Evolutionary conservation across 2,329 filamentous ascomycete species (phyloP).

Genomic region (Verticillium nubilum): DNA sequence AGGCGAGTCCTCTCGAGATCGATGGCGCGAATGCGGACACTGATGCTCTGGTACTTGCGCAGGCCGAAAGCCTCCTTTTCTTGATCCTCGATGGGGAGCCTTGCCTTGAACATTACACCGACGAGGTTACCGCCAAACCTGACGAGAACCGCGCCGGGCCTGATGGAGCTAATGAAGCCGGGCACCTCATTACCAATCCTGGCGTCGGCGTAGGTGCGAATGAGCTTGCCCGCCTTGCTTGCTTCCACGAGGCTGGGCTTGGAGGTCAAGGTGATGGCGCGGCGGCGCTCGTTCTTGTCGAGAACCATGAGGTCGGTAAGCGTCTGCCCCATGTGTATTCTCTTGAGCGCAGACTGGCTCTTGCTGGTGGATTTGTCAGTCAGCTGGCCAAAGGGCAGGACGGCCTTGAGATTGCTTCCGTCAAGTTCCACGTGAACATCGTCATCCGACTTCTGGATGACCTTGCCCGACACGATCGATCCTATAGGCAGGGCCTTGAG

Average conservation of each 20-base stretch:
- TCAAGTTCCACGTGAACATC: constrained; percentile 72
- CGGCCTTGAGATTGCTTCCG: constrained; percentile 69
- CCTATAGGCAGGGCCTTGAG: constrained; percentile 71
- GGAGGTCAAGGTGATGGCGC: constrained; percentile 70
- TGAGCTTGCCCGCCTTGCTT: constrained; percentile 63
- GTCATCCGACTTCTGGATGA: constrained; percentile 75
- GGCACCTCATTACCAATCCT: constrained; percentile 62
- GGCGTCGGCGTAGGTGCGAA: constrained; percentile 67
- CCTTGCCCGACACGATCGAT: constrained; percentile 68
- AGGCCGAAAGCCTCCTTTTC: constrained; percentile 71
- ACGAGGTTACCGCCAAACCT: constrained; percentile 75
- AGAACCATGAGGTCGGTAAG: constrained; percentile 78
- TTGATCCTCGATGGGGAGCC: constrained; percentile 66
- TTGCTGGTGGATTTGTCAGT: constrained; percentile 80
- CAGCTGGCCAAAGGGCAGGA: constrained; percentile 71
- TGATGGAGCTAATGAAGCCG: constrained; percentile 84
- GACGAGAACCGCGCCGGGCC: constrained; percentile 76
- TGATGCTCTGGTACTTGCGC: constrained; percentile 68
- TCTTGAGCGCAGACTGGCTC: constrained; percentile 69
- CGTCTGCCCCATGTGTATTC: constrained; percentile 77
- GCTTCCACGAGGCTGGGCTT: constrained; percentile 80
- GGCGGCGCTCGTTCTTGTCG: constrained; percentile 75
- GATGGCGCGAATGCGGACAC: constrained; percentile 65
- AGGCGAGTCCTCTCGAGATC: constrained; percentile 69
- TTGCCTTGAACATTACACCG: constrained; percentile 73